Evolutionary conservation across 371 early-diverging fungal species (phyloP).

Genomic region (Chytridium lagenaria): DNA sequence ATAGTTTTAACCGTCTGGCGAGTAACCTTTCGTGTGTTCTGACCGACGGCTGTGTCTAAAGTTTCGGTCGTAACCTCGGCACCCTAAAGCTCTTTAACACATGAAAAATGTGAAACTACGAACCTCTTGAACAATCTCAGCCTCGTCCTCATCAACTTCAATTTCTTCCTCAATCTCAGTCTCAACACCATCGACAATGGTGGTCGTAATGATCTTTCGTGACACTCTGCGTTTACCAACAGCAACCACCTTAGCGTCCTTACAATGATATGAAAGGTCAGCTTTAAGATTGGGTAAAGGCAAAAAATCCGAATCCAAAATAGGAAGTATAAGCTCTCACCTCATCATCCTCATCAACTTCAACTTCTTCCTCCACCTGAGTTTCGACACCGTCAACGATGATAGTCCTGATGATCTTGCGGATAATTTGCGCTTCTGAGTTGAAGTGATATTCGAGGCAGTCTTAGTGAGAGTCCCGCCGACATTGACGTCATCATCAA

Average conservation of each 20-base stretch:
- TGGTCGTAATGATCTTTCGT: not conserved
- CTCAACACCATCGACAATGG: slow-evolving; percentile 5
- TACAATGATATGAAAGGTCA: too few species aligned
- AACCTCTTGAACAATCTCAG: too few species aligned
- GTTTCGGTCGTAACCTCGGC: not conserved
- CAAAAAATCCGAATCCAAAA: too few species aligned
- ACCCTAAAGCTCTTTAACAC: not conserved
- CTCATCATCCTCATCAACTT: not conserved
- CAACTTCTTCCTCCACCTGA: slow-evolving; percentile 6
- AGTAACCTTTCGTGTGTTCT: not conserved
- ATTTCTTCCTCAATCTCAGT: slow-evolving; percentile 7
- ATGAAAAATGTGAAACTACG: not conserved
- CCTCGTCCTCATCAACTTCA: not conserved
- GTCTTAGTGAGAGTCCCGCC: not conserved
- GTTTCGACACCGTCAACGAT: slow-evolving; percentile 8
- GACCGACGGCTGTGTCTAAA: not conserved
- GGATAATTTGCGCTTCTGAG: too few species aligned
- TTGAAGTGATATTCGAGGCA: not conserved
- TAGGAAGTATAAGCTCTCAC: too few species aligned
- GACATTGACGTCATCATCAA: too few species aligned
- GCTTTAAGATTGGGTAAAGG: too few species aligned
- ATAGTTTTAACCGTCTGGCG: not conserved
- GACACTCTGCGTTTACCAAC: too few species aligned
- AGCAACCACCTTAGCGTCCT: too few species aligned
- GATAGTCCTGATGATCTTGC: not conserved